A percentile compares a stretch with the other conserved stretches of the same genome.
Evolutionary conservation across 495 filamentous ascomycete species (phyloP).

Genomic region (Staphylotrichum tortipilum): DNA sequence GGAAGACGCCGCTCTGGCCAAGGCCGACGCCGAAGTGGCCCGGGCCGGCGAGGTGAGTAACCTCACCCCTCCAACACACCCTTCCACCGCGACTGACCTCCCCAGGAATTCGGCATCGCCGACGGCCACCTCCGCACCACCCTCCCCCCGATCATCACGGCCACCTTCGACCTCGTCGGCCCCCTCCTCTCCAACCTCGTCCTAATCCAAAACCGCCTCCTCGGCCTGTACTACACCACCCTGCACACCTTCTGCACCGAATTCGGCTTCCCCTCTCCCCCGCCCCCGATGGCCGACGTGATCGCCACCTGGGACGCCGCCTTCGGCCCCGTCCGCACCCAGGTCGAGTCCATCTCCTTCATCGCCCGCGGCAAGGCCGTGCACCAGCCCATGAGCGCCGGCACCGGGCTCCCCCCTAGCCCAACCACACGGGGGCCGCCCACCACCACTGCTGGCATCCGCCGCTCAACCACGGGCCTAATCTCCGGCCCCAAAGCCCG

Average conservation of each 20-base stretch:
- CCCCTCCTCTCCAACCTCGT: constrained; percentile 65
- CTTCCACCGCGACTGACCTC: constrained; percentile 6
- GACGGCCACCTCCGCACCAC: constrained; percentile 70
- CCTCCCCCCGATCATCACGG: constrained; percentile 66
- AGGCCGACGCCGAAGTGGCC: constrained; percentile 69
- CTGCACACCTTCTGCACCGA: constrained; percentile 71
- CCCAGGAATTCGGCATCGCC: constrained; percentile 68
- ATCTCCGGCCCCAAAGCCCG: constrained; percentile 27
- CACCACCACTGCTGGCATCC: constrained; percentile 19
- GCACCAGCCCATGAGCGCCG: constrained; percentile 48
- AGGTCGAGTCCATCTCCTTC: constrained; percentile 64
- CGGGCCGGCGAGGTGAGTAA: constrained; percentile 54
- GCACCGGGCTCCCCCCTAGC: constrained; percentile 8
- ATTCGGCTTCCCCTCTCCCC: constrained; percentile 61
- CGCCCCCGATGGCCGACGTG: constrained; percentile 65
- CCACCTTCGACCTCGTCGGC: constrained; percentile 73
- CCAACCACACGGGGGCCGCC: no score
- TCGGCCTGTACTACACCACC: constrained; percentile 77
- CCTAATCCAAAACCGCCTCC: constrained; percentile 71
- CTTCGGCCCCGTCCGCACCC: constrained; percentile 55
- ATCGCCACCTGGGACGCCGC: constrained; percentile 59
- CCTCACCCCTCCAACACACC: no score
- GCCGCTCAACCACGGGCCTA: constrained; percentile 28
- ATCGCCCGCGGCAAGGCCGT: constrained; percentile 69
- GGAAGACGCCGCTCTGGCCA: constrained; percentile 67